Evolutionary conservation across 192 early-diverging fungal species (phyloP).

Genomic region (Coemansia sp.): DNA sequence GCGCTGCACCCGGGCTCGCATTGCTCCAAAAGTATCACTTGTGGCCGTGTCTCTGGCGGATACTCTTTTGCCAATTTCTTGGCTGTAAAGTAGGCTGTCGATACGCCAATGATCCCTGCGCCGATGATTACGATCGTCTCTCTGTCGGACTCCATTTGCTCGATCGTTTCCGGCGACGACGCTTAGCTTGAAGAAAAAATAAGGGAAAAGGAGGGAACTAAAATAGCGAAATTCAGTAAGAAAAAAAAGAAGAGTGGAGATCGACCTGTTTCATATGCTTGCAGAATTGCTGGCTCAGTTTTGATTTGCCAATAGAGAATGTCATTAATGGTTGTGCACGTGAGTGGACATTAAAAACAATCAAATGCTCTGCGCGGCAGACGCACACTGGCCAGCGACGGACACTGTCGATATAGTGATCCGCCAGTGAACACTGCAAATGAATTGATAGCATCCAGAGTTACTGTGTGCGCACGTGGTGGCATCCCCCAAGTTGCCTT

Average conservation of each 20-base stretch:
- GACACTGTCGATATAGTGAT: too few species aligned
- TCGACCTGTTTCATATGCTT: not conserved
- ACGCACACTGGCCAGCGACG: too few species aligned
- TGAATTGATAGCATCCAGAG: too few species aligned
- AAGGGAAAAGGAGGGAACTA: not conserved
- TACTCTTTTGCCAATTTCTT: slow-evolving; percentile 28
- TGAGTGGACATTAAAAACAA: too few species aligned
- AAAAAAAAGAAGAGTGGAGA: not conserved
- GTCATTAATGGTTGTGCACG: too few species aligned
- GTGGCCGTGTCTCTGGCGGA: slow-evolving; percentile 19
- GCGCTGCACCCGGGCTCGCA: slow-evolving; percentile 49
- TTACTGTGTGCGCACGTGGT: too few species aligned
- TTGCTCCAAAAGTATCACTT: slow-evolving; percentile 45
- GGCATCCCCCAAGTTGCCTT: too few species aligned
- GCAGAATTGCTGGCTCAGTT: not conserved
- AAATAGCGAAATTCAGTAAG: not conserved
- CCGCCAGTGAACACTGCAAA: too few species aligned
- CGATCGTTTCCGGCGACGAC: not conserved
- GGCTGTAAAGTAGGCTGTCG: slow-evolving; percentile 41
- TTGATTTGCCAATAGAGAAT: not conserved
- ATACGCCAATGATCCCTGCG: slow-evolving; percentile 46
- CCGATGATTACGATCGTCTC: slow-evolving; percentile 49
- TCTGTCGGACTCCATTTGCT: slow-evolving; percentile 13
- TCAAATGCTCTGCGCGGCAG: too few species aligned
- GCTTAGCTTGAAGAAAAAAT: not conserved